Conservation (phyloP, 495 filamentous ascomycete species). For the Amniculicola lignicola region DNA sequence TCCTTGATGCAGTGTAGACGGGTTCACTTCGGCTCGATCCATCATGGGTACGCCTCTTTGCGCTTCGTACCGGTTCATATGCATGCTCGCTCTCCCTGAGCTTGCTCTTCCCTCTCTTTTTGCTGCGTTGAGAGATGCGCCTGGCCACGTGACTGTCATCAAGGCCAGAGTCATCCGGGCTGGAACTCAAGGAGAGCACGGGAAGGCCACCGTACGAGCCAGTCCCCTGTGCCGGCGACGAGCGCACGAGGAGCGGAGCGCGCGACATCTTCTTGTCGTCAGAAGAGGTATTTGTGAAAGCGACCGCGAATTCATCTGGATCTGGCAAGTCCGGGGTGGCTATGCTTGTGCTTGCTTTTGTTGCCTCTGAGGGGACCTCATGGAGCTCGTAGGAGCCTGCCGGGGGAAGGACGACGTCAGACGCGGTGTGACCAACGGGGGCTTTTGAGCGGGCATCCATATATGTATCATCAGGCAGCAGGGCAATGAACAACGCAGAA, state of each 20-base stretch:
- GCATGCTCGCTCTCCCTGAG: conserved; percentile 29
- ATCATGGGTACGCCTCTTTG: not conserved
- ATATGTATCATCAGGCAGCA: no score
- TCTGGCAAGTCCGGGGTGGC: conserved; percentile 8
- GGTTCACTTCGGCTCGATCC: conserved; percentile 16
- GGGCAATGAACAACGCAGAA: no score
- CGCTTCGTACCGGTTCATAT: not conserved
- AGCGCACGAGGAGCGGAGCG: conserved; percentile 31
- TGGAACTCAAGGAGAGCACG: conserved; percentile 30
- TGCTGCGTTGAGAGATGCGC: not conserved
- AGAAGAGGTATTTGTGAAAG: no score
- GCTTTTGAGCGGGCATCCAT: no score
- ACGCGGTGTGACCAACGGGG: no score
- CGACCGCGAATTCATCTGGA: not conserved
- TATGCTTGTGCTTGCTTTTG: not conserved
- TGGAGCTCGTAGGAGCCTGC: conserved; percentile 26
- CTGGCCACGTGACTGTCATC: conserved; percentile 23
- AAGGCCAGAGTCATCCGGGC: conserved; percentile 13
- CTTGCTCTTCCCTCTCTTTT: conserved; percentile 31
- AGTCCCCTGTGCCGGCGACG: conserved; percentile 34
- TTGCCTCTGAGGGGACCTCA: conserved; percentile 27
- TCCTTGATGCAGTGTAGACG: conserved; percentile 1
- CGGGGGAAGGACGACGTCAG: no score
- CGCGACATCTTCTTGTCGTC: conserved; percentile 29
- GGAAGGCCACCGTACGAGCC: conserved; percentile 36